Evolutionary conservation across 345 rosid species (phyloP).

Genomic region (Salix purpurea): DNA sequence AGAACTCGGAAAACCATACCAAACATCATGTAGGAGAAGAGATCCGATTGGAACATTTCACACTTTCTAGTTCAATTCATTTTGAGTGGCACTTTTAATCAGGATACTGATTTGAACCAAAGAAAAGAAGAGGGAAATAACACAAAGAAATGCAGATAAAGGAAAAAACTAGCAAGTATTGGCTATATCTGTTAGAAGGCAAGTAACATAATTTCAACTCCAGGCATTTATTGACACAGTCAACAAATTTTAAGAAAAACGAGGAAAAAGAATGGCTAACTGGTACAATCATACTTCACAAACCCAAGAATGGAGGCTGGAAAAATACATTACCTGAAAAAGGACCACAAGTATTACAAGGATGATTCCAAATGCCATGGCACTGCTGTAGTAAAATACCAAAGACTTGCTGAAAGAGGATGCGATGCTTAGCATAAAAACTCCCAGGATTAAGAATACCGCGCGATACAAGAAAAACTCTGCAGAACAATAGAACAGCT

Average conservation of each 20-base stretch:
- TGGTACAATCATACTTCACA: background rate
- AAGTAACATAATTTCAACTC: background rate
- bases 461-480: conserved; percentile 59
- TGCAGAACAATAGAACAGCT: conserved; percentile 32
- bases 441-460: conserved; percentile 57
- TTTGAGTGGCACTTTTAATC: background rate
- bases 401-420: conserved; percentile 69
- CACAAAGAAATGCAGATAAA: background rate
- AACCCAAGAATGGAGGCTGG: background rate
- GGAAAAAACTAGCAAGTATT: background rate
- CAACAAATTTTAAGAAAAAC: background rate
- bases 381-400: conserved; percentile 80
- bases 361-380: conserved; percentile 83
- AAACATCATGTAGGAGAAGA: background rate
- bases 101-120: background rate
- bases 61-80: background rate
- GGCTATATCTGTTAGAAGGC: background rate
- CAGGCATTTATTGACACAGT: background rate
- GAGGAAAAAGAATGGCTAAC: background rate
- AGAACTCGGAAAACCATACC: background rate
- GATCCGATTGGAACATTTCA: background rate
- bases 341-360: conserved; percentile 80
- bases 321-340: conserved; percentile 60
- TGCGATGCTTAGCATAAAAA: conserved; percentile 57
- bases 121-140: background rate